Percentiles rank a stretch among this genome's conserved stretches.
These are phyloP conservation scores for Rhodotorula sphaerocarpa DNA, from an alignment of 768 basidiomycete species.

Conservation along the genomic window DNA sequence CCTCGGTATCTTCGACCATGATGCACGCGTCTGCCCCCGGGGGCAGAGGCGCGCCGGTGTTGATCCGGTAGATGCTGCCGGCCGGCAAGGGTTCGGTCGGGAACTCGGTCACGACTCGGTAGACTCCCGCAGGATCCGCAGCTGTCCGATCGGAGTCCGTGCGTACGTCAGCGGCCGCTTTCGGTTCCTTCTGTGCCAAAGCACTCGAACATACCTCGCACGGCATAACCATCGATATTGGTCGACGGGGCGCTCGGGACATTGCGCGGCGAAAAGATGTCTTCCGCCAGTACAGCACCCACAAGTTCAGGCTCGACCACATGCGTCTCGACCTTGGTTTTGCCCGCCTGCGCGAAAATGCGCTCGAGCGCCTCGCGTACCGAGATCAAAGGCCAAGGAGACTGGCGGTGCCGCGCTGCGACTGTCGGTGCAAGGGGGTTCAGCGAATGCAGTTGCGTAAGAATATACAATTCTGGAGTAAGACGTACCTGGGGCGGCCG, in stretches of 20 bases:
- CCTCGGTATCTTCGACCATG: slow-evolving; percentile 86
- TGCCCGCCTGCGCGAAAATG: slow-evolving; percentile 49
- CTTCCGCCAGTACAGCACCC: slow-evolving; percentile 67
- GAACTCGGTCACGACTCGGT: slow-evolving; percentile 26
- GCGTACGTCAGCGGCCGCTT: no score
- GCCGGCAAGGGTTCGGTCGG: slow-evolving; percentile 45
- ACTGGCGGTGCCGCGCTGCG: slow-evolving; percentile 62
- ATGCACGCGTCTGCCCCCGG: slow-evolving; percentile 66
- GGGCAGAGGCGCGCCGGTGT: slow-evolving; percentile 77
- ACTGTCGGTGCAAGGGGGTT: neutral
- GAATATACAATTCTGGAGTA: no score
- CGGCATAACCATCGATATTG: slow-evolving; percentile 81
- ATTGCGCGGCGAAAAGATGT: slow-evolving; percentile 58
- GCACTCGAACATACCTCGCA: slow-evolving; percentile 59
- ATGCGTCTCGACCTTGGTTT: slow-evolving; percentile 15
- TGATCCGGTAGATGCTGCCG: slow-evolving; percentile 61
- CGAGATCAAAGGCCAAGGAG: slow-evolving; percentile 65
- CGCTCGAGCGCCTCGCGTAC: slow-evolving; percentile 58
- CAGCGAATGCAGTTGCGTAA: slow-evolving; percentile 46
- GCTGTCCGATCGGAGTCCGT: no score
- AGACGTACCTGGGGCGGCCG: slow-evolving; percentile 45
- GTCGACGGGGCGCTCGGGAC: slow-evolving; percentile 62
- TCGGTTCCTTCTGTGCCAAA: no score
- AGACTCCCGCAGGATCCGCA: slow-evolving; percentile 15
- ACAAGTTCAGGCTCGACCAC: slow-evolving; percentile 51